These are phyloP conservation scores for Funneliformis mosseae DNA, from an alignment of 192 early-diverging fungal genomes.

Conservation along the genomic window DNA sequence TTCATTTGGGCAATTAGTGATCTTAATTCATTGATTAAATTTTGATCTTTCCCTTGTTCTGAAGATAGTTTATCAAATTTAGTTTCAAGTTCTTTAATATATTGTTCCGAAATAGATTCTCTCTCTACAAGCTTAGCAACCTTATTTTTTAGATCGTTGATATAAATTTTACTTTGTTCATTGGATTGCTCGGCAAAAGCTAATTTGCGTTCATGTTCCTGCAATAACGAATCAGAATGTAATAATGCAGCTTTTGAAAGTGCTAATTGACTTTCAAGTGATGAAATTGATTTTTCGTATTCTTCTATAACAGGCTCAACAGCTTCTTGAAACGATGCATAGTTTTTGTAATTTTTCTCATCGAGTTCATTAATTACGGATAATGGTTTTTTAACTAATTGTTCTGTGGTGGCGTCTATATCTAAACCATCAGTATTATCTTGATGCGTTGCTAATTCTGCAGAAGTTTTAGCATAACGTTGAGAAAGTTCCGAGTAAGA, in stretches of 20 bases:
- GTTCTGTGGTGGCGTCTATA: no score
- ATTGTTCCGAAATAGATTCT: constrained; percentile 44
- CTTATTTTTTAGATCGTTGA: constrained; percentile 43
- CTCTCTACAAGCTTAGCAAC: constrained; percentile 58
- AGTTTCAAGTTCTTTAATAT: constrained; percentile 46
- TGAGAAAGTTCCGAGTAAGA: constrained; percentile 22
- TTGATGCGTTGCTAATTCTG: constrained; percentile 13
- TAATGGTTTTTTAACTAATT: not conserved
- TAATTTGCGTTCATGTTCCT: constrained; percentile 60
- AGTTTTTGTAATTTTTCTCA: not conserved
- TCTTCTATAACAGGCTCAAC: constrained; percentile 72
- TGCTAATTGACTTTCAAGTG: constrained; percentile 62
- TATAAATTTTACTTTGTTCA: constrained; percentile 25
- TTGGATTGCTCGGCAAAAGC: constrained; percentile 34
- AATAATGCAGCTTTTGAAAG: constrained; percentile 59
- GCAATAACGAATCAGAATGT: constrained; percentile 54
- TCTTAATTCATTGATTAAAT: constrained; percentile 11
- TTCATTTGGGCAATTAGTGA: constrained; percentile 3
- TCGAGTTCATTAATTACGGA: not conserved
- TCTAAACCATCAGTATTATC: not conserved
- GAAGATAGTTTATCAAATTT: constrained; percentile 37
- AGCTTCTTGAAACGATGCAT: constrained; percentile 40
- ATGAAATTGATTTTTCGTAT: constrained; percentile 65
- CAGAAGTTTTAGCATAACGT: constrained; percentile 6
- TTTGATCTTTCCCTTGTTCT: constrained; percentile 41